These are phyloP conservation scores for Phylloporus sp. DNA, from an alignment of 768 basidiomycete genomes.

Conservation along the genomic window DNA sequence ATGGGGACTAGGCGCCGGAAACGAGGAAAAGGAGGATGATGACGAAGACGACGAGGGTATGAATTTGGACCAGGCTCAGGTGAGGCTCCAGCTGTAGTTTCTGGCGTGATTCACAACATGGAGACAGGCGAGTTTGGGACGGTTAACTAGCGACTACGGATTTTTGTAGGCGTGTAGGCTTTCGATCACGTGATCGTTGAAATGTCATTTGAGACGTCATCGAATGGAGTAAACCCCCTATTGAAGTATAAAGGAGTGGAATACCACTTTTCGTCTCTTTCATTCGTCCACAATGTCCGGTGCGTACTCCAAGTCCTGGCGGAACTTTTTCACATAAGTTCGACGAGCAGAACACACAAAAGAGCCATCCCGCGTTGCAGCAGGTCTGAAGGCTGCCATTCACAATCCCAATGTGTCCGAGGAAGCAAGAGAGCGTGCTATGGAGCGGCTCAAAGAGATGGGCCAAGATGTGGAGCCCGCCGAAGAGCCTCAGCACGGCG, in stretches of 20 bases:
- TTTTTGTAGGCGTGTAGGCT: conserved; percentile 25
- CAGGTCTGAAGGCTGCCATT: conserved; percentile 55
- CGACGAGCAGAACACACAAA: conserved; percentile 28
- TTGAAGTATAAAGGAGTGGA: conserved; percentile 1
- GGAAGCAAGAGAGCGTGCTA: conserved; percentile 48
- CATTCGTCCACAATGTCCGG: conserved; percentile 10
- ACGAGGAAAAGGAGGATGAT: conserved; percentile 56
- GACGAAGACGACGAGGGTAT: conserved; percentile 61
- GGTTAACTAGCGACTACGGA: conserved; percentile 44
- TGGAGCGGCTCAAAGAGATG: conserved; percentile 41
- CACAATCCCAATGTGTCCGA: conserved; percentile 54
- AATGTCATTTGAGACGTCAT: conserved; percentile 13
- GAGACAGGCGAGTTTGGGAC: conserved; percentile 48
- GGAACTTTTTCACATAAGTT: background rate
- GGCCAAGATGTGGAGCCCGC: conserved; percentile 16
- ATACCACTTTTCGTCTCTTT: background rate
- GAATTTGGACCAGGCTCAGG: conserved; percentile 72
- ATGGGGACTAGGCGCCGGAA: conserved; percentile 66
- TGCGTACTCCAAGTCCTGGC: background rate
- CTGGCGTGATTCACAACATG: background rate
- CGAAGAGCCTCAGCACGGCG: background rate
- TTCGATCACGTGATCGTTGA: conserved; percentile 6
- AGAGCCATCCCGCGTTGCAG: conserved; percentile 44
- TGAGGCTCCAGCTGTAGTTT: conserved; percentile 16
- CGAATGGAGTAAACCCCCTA: conserved; percentile 7